Evolutionary conservation across 345 rosid genomes (phyloP).

Genomic region (Gossypium mustelinum): DNA sequence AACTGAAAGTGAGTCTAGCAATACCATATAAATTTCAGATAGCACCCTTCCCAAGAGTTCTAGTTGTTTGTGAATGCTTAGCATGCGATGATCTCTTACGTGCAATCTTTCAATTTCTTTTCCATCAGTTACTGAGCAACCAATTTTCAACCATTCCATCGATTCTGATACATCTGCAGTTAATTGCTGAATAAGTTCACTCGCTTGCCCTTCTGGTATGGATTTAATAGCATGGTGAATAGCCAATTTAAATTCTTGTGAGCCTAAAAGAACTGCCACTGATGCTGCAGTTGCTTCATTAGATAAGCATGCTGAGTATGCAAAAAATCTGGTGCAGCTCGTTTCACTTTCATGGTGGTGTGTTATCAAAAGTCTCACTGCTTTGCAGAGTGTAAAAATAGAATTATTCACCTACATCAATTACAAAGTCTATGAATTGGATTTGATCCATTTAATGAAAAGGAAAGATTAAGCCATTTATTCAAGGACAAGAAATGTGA

Average conservation of each 20-base stretch:
- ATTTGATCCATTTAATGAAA: conserved; percentile 13
- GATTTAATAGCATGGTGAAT: conserved; percentile 48
- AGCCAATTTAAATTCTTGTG: conserved; percentile 54
- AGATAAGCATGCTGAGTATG: conserved; percentile 26
- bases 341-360: conserved; percentile 26
- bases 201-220: conserved; percentile 88
- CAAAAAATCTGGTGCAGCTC: conserved; percentile 15
- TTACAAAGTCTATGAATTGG: conserved; percentile 15
- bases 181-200: conserved; percentile 59
- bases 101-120: conserved; percentile 18
- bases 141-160: conserved; percentile 57
- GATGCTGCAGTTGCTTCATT: conserved; percentile 37
- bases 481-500: background rate
- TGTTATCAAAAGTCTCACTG: conserved; percentile 49
- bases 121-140: conserved; percentile 27
- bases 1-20: conserved; percentile 63
- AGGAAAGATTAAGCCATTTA: background rate
- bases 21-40: conserved; percentile 57
- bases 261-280: conserved; percentile 46
- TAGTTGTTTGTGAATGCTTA: conserved; percentile 36
- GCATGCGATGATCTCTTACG: conserved; percentile 16
- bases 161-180: conserved; percentile 56
- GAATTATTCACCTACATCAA: conserved; percentile 61
- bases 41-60: conserved; percentile 66
- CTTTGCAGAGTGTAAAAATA: conserved; percentile 65